A percentile compares a stretch with the other conserved stretches of the same genome.
These are phyloP conservation scores for Yamadazyma jaroonii DNA, from an alignment of 1,139 yeast genomes.

Conservation along the genomic window DNA sequence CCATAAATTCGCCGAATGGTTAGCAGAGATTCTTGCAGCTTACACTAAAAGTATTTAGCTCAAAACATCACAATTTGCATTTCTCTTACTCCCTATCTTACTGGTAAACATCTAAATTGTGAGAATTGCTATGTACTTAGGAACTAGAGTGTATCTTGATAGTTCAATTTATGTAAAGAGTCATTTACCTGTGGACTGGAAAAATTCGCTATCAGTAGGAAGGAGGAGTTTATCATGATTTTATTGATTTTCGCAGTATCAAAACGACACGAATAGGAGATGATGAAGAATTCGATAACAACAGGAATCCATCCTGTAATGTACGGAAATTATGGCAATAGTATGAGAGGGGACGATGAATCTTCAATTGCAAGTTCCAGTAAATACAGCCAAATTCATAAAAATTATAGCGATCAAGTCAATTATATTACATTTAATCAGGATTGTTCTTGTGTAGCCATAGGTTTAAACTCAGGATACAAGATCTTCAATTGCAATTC, in stretches of 20 bases:
- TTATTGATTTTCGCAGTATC: neutral
- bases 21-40: constrained; percentile 18
- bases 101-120: no score
- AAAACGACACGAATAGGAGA: constrained; percentile 6
- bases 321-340: constrained; percentile 9
- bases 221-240: no score
- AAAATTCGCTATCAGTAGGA: no score
- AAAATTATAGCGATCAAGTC: constrained; percentile 24
- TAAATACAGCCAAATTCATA: constrained; percentile 10
- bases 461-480: constrained; percentile 77
- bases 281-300: constrained; percentile 17
- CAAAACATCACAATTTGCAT: neutral
- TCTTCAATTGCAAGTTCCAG: constrained; percentile 15
- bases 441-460: constrained; percentile 82
- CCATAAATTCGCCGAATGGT: constrained; percentile 32
- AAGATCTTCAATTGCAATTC: constrained; percentile 87
- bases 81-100: neutral
- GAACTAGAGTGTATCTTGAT: no score
- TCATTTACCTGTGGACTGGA: no score
- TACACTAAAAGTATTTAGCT: no score
- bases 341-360: constrained; percentile 12
- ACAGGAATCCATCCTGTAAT: constrained; percentile 16
- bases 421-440: constrained; percentile 81
- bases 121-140: no score
- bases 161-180: no score